Conservation (phyloP, 768 basidiomycete species). For the Psilocybe subaeruginosa region DNA sequence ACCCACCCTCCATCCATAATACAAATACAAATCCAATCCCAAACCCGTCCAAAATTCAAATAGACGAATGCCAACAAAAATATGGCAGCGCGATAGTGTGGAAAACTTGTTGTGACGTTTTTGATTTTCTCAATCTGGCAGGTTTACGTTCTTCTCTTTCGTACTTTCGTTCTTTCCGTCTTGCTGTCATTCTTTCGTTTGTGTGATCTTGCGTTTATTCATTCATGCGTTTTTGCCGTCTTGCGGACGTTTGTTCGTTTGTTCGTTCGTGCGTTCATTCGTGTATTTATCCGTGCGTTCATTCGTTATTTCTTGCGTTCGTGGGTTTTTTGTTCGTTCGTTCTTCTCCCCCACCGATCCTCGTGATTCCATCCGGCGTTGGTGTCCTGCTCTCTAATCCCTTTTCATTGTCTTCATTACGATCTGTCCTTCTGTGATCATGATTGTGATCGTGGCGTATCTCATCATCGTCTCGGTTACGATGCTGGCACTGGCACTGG, state of each 20-base stretch:
- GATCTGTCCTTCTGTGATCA: no score
- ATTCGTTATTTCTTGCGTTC: no score
- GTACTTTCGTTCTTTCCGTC: neutral
- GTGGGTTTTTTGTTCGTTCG: no score
- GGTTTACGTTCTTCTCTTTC: conserved; percentile 57
- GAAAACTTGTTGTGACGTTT: conserved; percentile 99
- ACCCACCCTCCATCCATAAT: neutral
- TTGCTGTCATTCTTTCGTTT: neutral
- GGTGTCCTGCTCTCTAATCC: no score
- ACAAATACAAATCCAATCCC: no score
- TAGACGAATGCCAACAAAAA: conserved; percentile 97
- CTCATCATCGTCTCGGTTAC: no score
- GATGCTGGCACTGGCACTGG: no score
- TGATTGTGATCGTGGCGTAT: no score
- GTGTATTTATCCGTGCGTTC: neutral
- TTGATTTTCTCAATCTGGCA: conserved; percentile 93
- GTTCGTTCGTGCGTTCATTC: neutral
- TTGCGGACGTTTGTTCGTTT: neutral
- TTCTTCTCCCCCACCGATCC: no score
- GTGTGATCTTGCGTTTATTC: neutral
- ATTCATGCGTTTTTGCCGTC: no score
- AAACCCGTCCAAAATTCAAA: neutral
- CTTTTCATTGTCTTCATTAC: no score
- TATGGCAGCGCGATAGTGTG: conserved; percentile 95
- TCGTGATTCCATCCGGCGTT: no score